Evolutionary conservation across 257 asterid genomes (phyloP).

Genomic region (Jaltomata sinuosa): DNA sequence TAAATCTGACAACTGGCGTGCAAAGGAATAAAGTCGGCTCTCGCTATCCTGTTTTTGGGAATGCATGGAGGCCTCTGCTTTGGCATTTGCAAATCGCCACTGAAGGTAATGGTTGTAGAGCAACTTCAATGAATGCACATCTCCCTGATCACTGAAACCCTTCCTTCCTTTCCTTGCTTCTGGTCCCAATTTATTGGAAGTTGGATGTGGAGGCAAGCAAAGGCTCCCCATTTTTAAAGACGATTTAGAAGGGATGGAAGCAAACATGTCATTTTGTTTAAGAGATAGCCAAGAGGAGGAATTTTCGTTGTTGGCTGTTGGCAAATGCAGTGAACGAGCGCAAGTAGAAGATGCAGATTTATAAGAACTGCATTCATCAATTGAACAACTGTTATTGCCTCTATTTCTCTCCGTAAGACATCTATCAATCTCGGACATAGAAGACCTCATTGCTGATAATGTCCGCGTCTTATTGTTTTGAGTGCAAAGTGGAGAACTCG

Average conservation of each 20-base stretch:
- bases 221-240: slow-evolving; percentile 24
- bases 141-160: slow-evolving; percentile 40
- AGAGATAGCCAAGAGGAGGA: slow-evolving; percentile 10
- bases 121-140: slow-evolving; percentile 57
- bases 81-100: slow-evolving; percentile 65
- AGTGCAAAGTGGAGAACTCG: slow-evolving; percentile 40
- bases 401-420: slow-evolving; percentile 35
- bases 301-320: not conserved
- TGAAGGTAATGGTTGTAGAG: slow-evolving; percentile 48
- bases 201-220: slow-evolving; percentile 70
- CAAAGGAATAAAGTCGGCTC: slow-evolving; percentile 46
- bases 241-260: slow-evolving; percentile 17
- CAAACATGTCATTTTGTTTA: slow-evolving; percentile 1
- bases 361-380: slow-evolving; percentile 22
- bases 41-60: slow-evolving; percentile 46
- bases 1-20: slow-evolving; percentile 37
- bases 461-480: slow-evolving; percentile 18
- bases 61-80: slow-evolving; percentile 43
- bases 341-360: slow-evolving; percentile 15
- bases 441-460: slow-evolving; percentile 28
- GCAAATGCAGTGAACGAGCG: slow-evolving; percentile 49
- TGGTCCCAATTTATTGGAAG: slow-evolving; percentile 29
- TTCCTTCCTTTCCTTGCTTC: slow-evolving; percentile 48
- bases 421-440: slow-evolving; percentile 51
- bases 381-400: slow-evolving; percentile 9